Conservation (phyloP, 2,329 filamentous ascomycete genomes). For the Ceratocystis smalleyi region DNA sequence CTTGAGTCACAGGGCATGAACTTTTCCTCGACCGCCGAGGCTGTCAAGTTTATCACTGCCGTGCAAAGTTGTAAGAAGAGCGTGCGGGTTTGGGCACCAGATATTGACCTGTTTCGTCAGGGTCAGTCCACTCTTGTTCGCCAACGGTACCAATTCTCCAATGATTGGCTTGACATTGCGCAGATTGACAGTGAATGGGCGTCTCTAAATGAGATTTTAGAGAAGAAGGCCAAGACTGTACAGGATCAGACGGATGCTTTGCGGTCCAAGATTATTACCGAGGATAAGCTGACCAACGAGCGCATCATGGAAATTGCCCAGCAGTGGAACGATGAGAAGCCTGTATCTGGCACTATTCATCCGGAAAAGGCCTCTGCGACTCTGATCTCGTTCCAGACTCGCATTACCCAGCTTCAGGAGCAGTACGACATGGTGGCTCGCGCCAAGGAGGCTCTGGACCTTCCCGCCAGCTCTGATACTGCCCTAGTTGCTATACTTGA, state of each 20-base stretch:
- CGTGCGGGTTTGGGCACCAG: conserved; percentile 84
- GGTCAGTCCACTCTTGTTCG: conserved; percentile 83
- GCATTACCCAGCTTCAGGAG: conserved; percentile 69
- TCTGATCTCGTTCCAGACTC: conserved; percentile 64
- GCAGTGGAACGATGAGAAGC: conserved; percentile 94
- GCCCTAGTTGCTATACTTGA: conserved; percentile 76
- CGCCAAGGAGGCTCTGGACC: conserved; percentile 89
- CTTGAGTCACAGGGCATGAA: conserved; percentile 86
- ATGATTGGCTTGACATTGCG: conserved; percentile 88
- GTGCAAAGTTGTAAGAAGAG: conserved; percentile 93
- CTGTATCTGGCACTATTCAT: conserved; percentile 83
- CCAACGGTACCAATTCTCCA: conserved; percentile 84
- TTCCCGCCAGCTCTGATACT: conserved; percentile 65
- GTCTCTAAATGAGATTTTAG: conserved; percentile 77
- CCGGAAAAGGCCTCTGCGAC: conserved; percentile 77
- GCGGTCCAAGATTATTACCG: conserved; percentile 82
- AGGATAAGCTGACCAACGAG: conserved; percentile 79
- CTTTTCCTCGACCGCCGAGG: conserved; percentile 87
- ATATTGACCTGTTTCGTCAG: conserved; percentile 90
- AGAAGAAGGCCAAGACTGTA: conserved; percentile 85
- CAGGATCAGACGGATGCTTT: conserved; percentile 92
- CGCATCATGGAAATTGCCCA: conserved; percentile 72
- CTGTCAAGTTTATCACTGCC: conserved; percentile 95
- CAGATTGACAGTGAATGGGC: conserved; percentile 96
- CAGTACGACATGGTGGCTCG: conserved; percentile 89